phyloP scores from a whole-genome alignment of 345 rosid species.

The Brassica nigra region DNA sequence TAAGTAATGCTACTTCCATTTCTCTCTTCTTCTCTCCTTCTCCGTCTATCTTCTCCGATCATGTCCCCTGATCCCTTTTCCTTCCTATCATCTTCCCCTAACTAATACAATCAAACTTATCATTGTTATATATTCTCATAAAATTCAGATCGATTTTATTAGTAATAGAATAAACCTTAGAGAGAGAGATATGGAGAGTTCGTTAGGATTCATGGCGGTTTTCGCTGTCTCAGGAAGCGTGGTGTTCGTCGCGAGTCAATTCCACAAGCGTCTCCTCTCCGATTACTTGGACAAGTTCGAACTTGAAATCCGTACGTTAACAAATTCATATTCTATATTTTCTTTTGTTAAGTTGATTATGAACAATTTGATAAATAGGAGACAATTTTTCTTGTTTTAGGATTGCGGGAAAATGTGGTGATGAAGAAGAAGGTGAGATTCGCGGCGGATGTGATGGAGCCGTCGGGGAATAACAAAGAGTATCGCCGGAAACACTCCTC shows the following conservation, averaged over 20 bases:
- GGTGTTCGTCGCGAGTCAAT: constrained; percentile 63
- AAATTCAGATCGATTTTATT: neutral
- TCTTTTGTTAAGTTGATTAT: neutral
- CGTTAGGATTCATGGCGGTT: constrained; percentile 70
- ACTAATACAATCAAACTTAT: neutral
- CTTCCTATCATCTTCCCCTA: neutral
- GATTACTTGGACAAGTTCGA: constrained; percentile 81
- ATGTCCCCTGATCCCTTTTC: constrained; percentile 29
- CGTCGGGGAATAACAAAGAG: constrained; percentile 64
- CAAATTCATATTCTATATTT: neutral
- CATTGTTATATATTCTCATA: neutral
- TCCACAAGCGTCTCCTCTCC: constrained; percentile 77
- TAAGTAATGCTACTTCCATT: constrained; percentile 32
- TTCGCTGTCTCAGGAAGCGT: constrained; percentile 89
- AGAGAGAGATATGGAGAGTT: constrained; percentile 44
- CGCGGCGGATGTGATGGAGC: constrained; percentile 77
- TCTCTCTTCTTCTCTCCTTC: constrained; percentile 27
- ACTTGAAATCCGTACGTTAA: constrained; percentile 48
- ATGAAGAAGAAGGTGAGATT: constrained; percentile 74
- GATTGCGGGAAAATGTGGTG: constrained; percentile 31
- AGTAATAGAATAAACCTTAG: neutral
- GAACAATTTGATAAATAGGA: neutral
- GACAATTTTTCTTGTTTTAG: neutral
- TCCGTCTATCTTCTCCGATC: constrained; percentile 32
- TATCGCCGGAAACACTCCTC: constrained; percentile 50